Percentiles rank a stretch among this genome's conserved stretches.
Evolutionary conservation across 208 protist genomes (phyloP).

Genomic region (Crithidia sp.): DNA sequence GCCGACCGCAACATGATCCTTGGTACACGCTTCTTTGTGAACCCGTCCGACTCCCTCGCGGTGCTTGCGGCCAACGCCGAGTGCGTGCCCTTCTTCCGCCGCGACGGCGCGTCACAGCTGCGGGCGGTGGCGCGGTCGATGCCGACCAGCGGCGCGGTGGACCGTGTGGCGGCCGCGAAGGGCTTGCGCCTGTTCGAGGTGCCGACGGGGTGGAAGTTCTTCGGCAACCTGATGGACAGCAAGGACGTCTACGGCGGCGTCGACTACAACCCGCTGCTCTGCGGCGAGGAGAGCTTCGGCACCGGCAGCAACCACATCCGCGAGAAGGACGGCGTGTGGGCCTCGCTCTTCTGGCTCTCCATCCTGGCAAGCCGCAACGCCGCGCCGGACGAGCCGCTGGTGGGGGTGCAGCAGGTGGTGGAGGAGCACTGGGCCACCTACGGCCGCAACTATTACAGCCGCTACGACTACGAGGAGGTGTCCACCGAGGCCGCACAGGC

Average conservation of each 20-base stretch:
- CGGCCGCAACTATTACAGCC: slow-evolving; percentile 97
- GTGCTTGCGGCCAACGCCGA: slow-evolving; percentile 94
- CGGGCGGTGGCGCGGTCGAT: slow-evolving; percentile 95
- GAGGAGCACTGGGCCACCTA: slow-evolving; percentile 95
- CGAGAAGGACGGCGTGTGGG: slow-evolving; percentile 99
- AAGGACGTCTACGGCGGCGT: slow-evolving; percentile 52
- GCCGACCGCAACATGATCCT: slow-evolving; percentile 99
- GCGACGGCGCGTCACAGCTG: slow-evolving; percentile 44
- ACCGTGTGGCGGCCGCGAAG: slow-evolving; percentile 84
- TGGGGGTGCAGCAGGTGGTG: slow-evolving; percentile 91
- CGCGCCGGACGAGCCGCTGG: slow-evolving; percentile 48
- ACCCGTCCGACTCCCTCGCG: slow-evolving; percentile 97
- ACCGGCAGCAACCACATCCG: slow-evolving; percentile 97
- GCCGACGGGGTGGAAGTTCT: slow-evolving; percentile 99
- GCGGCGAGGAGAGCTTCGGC: slow-evolving; percentile 99
- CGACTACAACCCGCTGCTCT: slow-evolving; percentile 92
- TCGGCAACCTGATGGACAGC: slow-evolving; percentile 99
- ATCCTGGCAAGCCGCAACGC: slow-evolving; percentile 83
- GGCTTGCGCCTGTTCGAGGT: slow-evolving; percentile 89
- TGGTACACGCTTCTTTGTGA: slow-evolving; percentile 96
- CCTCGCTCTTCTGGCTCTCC: slow-evolving; percentile 95
- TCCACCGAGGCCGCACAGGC: slow-evolving; percentile 74
- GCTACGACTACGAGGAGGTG: slow-evolving; percentile 98
- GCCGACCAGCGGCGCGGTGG: slow-evolving; percentile 95
- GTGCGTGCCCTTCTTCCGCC: slow-evolving; percentile 93